Base-by-base conservation (phyloP, 2,329 filamentous ascomycete species). In the Penicillium sclerotigenum region DNA sequence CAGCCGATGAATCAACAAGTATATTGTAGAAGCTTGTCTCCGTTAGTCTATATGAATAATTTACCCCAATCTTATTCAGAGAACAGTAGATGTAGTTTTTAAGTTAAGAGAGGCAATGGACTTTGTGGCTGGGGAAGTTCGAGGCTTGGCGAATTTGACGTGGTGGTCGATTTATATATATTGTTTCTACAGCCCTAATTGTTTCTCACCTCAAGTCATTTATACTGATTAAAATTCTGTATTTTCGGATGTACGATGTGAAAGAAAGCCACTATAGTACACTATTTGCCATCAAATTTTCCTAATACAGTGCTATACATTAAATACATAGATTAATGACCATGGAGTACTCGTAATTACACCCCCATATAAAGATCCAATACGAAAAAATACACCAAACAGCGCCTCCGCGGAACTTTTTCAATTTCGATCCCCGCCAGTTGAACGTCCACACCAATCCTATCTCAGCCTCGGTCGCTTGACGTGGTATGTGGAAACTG, bases 401-500 rank as follows among this genome's bases (percentile, higher is more conserved):
- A 49, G 28, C 18, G 40, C 33, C 40, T 56, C 53, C 47, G 53
- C 26, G 46, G 47, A 33, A 56, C 33, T 52, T 56, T 54, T 52
- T 56, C 47, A 56, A 58, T 46, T 33, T 57, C 33, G 56, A 59
- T 49, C 57, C 60, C 57, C 43, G 53, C 42, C 29, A 41, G 38
- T 36, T 41, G 26, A 53, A 42, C 29, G 3, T 34, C 47, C 26
- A 31, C 36, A 43, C 46, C 43, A 29, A 40, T 52, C 54, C 22
- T 42, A 48, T 54, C 43, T 36, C 49, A 45, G 47, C 42, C 46
- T 43, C 43, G 43, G 34, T 50, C 49, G 46, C 40, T 41, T 37
- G 43, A 38, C 42, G 54, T 67, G 70, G 69, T 48, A 73, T 73
- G 71, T 69, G 68, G 68, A 72, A 65, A 58, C 34, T 50, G 52